Evolutionary conservation across 2,329 filamentous ascomycete species (phyloP), one percentile per base, ranked within the genome.

Genomic region (Sclerotinia sclerotiorum): DNA sequence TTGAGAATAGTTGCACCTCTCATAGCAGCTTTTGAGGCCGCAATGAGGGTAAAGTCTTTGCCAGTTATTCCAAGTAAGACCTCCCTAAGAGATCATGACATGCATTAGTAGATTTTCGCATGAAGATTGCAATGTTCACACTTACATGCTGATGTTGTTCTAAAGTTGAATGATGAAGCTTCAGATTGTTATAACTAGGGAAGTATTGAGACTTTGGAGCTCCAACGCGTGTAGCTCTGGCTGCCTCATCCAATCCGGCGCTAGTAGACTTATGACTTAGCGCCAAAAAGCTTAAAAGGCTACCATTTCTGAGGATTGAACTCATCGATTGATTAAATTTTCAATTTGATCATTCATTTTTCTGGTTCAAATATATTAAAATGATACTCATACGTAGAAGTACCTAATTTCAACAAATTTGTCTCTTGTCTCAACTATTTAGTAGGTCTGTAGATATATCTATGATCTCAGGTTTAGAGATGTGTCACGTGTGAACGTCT

Each of bases 31-130:
- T 99, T 98, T 72, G 94, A 98, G 77, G 95, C 92, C 77, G 93
- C 95, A 80, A 99, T 89, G 86, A 99, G 89, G 83, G 94, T 96
- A 81, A 97, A 99, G 87, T 99, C 96, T 85, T 97, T 97, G 84
- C 95, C 96, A 70, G 94, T 97, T 81, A 99, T 97, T 78, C 95
- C 95, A 76, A 99, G 87, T 79, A 99, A 87, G 80, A 98, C 92
- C 88, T 99, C 95, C 95, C 94, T 98, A 10, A 44, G 57, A 54
- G 49, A 70, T 56, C 70, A 6, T 51, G 11, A 21, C 29, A 35
- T 35, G 7, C 35, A 61, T 71, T 62, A 73, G 69, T 67, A 72
- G 7, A 49, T n/a, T 42, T 29, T 48, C 2, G 5, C 1, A 44
- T 10, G 19, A 35, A 29, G 2, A 44, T 21, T 1, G 13, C 24